Percentiles rank a stretch among this genome's conserved stretches.
Conservation (phyloP, 2,329 filamentous ascomycete species). For the Talaromyces verruculosus region DNA sequence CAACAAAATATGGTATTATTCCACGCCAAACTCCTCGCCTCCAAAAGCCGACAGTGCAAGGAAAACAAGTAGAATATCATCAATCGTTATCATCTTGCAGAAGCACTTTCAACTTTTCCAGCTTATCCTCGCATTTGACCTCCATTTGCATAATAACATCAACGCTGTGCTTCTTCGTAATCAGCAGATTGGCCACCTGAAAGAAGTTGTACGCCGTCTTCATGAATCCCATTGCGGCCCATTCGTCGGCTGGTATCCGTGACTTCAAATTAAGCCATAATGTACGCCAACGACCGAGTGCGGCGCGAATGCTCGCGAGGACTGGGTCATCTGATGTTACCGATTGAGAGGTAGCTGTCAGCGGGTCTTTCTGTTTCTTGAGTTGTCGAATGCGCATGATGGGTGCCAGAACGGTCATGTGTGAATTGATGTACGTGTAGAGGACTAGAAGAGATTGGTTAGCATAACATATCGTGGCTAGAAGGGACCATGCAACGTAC, state of each 20-base stretch:
- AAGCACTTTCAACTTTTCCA: conserved; percentile 43
- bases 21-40: background rate
- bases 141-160: conserved; percentile 47
- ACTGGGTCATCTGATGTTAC: conserved; percentile 33
- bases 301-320: conserved; percentile 34
- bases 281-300: conserved; percentile 41
- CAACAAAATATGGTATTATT: background rate
- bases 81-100: conserved; percentile 38
- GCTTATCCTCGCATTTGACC: conserved; percentile 46
- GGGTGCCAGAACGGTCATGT: conserved; percentile 40
- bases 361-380: background rate
- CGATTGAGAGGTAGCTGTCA: background rate
- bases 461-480: background rate
- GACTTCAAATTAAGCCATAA: conserved; percentile 38
- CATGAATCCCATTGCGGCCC: conserved; percentile 45
- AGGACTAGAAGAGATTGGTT: conserved; percentile 32
- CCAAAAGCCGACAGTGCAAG: background rate
- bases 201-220: conserved; percentile 46
- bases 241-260: conserved; percentile 36
- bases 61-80: conserved; percentile 9
- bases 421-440: conserved; percentile 43
- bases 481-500: conserved; percentile 28
- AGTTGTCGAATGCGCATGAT: conserved; percentile 27
- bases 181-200: conserved; percentile 44
- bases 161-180: conserved; percentile 45